These are phyloP conservation scores for Ustilago shanxiensis DNA, from an alignment of 1,284 basidiomycete genomes.

Conservation along the genomic window DNA sequence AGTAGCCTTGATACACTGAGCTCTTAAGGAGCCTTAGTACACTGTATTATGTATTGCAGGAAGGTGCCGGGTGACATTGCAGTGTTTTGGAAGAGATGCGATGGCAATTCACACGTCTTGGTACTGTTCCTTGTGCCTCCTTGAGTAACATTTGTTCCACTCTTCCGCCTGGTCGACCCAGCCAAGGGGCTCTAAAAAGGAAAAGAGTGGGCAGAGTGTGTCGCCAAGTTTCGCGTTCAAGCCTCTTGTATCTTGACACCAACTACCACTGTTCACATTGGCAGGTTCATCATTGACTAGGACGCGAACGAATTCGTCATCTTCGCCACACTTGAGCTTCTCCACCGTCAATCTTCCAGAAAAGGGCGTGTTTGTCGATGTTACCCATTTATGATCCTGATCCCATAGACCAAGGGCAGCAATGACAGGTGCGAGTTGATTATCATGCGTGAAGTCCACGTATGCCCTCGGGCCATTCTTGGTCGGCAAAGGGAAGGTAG, in stretches of 20 bases:
- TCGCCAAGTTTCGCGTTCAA: not conserved
- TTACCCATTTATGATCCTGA: constrained; percentile 24
- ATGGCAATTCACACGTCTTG: not conserved
- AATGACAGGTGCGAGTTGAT: constrained; percentile 51
- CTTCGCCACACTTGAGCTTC: constrained; percentile 23
- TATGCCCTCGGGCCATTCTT: constrained; percentile 25
- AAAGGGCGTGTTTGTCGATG: constrained; percentile 44
- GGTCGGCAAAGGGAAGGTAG: constrained; percentile 31
- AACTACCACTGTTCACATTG: constrained; percentile 1
- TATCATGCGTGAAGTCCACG: constrained; percentile 52
- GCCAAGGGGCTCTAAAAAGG: constrained; percentile 21
- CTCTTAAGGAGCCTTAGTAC: not conserved
- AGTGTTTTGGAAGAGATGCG: not conserved
- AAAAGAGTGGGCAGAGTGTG: constrained; percentile 27
- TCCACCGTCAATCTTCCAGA: constrained; percentile 41
- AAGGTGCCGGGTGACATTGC: not conserved
- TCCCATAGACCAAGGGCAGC: constrained; percentile 29
- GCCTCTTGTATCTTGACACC: constrained; percentile 17
- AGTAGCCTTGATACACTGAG: too few relatives aligned
- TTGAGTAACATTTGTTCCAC: constrained; percentile 47
- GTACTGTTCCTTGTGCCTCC: not conserved
- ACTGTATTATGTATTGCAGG: not conserved
- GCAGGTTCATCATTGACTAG: constrained; percentile 41
- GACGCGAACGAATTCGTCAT: constrained; percentile 26
- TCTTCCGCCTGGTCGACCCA: constrained; percentile 41